These are phyloP conservation scores for Saposhnikovia divaricata DNA, from an alignment of 129 eudicot species.

Conservation along the genomic window DNA sequence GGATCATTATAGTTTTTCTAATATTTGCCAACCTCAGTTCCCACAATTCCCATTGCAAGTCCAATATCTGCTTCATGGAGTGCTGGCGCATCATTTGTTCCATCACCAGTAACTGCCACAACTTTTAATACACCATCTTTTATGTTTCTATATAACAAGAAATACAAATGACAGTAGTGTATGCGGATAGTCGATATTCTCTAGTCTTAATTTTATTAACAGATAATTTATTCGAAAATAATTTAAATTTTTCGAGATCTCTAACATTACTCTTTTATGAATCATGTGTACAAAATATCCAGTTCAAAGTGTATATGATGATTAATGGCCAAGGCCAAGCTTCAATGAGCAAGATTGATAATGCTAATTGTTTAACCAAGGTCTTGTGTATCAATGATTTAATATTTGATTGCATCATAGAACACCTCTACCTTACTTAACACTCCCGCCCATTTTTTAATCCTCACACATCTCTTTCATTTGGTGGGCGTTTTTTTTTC, in stretches of 20 bases:
- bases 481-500: not conserved
- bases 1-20: not conserved
- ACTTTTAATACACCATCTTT: too few species aligned
- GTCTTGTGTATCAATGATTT: not conserved
- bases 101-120: conserved; percentile 51
- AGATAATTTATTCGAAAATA: too few species aligned
- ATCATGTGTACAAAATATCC: too few species aligned
- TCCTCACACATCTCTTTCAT: too few species aligned
- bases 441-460: not conserved
- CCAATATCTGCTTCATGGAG: conserved; percentile 95
- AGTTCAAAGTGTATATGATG: not conserved
- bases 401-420: not conserved
- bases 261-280: too few species aligned
- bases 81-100: conserved; percentile 89
- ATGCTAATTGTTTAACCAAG: not conserved
- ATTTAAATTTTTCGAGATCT: too few species aligned
- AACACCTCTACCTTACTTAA: not conserved
- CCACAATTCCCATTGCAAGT: conserved; percentile 94
- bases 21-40: conserved; percentile 34
- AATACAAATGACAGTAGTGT: too few species aligned
- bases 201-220: too few species aligned
- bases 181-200: too few species aligned
- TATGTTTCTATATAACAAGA: too few species aligned
- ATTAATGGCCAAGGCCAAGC: not conserved
- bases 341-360: not conserved